Evolutionary conservation across 73 alveolate species (phyloP).

Genomic region (Symbiodinium natans): DNA sequence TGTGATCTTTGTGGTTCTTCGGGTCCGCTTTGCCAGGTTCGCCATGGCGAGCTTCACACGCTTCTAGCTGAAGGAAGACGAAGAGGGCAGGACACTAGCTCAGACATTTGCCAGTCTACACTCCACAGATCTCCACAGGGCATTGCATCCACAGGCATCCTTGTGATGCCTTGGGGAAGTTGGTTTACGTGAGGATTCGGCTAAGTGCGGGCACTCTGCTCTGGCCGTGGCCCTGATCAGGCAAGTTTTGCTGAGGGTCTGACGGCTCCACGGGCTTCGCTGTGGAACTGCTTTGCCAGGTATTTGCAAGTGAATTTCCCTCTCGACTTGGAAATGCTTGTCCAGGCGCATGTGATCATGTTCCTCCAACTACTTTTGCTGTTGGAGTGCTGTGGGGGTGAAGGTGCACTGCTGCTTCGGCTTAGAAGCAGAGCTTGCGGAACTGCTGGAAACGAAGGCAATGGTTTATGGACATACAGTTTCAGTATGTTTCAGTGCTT

Average conservation of each 20-base stretch:
- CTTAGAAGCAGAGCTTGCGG: slow-evolving; percentile 75
- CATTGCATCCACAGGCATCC: no score
- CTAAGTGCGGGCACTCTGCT: slow-evolving; percentile 31
- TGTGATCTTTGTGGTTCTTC: no score
- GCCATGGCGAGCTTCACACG: slow-evolving; percentile 57
- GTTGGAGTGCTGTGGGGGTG: not conserved
- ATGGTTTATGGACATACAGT: not conserved
- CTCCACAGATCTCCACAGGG: no score
- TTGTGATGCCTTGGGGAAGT: no score
- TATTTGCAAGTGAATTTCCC: slow-evolving; percentile 73
- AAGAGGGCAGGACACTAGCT: not conserved
- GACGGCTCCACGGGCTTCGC: not conserved
- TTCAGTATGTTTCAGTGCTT: no score
- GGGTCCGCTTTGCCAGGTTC: slow-evolving; percentile 36
- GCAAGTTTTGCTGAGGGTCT: not conserved
- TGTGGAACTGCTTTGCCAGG: not conserved
- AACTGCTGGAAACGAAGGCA: slow-evolving; percentile 66
- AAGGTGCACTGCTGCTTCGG: slow-evolving; percentile 87
- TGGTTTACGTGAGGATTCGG: not conserved
- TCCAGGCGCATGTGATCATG: not conserved
- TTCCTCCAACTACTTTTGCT: not conserved
- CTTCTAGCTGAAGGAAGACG: slow-evolving; percentile 33
- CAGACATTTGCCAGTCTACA: no score
- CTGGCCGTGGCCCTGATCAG: slow-evolving; percentile 85
- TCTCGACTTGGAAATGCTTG: slow-evolving; percentile 51